Base-by-base conservation (phyloP, 2,329 filamentous ascomycete species). In the Pseudogymnoascus verrucosus region DNA sequence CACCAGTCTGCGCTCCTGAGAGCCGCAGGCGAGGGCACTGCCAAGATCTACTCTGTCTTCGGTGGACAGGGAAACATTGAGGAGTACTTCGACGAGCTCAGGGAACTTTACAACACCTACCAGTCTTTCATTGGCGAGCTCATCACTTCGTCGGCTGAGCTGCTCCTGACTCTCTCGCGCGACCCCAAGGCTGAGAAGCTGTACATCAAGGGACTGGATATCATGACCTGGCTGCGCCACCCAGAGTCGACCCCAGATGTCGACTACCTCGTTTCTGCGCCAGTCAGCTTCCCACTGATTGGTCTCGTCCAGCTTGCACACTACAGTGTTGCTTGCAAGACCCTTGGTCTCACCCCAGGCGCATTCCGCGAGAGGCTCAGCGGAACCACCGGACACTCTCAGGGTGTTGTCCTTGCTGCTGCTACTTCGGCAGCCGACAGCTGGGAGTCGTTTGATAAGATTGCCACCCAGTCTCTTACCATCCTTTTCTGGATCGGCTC, bases 401-500 rank as follows among this genome's bases (percentile, higher is more conserved):
- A 99, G 76, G 95, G 95, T 75, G 88, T 99, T 16, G 90, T 99
- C 66, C 92, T 96, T 66, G 95, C 95, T 23, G 92, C 93, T 31
- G 90, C 90, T 23, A 96, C 95, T 65, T 90, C 96, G 1, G 91
- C 93, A 4, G 91, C 93, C 3, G 89, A 91, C 69, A 92, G 89
- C 28, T 99, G 95, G 95, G 92, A 96, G 67, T 90, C 90, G 0
- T 99, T 95, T 75, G 86, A 89, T 68, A 87, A 90, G 72, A 86
- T 91, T 63, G 85, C 91, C 63, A 88, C 83, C 71, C 87, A 91
- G 69, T 90, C 93, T 2, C 80, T 99, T 67, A 95, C 90, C 31
- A 91, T 97, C 72, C 88, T 99, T 31, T 99, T 99, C 82, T 99
- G 95, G 95, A 96, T 99, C 69, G 95, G 96, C 74, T 88, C 93